These are phyloP conservation scores for Glaciozyma martinii DNA, from an alignment of 768 basidiomycete species.

Conservation along the genomic window DNA sequence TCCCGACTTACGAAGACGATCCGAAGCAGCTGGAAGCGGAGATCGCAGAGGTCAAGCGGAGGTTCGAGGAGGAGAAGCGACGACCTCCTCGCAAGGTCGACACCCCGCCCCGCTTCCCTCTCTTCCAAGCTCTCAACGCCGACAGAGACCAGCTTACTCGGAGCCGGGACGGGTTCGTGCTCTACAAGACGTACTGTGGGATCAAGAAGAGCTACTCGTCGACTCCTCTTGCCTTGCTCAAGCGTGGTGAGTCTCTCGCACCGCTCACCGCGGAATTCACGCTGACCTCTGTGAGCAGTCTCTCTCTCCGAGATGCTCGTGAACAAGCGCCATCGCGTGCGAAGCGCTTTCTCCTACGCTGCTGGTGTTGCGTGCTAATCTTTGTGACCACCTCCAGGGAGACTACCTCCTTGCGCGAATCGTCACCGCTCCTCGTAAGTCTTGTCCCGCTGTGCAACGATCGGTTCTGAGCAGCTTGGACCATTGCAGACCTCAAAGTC, in stretches of 20 bases:
- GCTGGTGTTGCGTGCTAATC: not conserved
- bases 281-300: not conserved
- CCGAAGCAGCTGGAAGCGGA: too few relatives aligned
- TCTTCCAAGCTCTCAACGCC: too few relatives aligned
- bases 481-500: not conserved
- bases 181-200: not conserved
- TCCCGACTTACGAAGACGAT: too few relatives aligned
- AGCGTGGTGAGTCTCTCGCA: not conserved
- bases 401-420: not conserved
- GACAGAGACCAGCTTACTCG: too few relatives aligned
- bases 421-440: not conserved
- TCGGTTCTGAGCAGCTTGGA: not conserved
- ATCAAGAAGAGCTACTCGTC: not conserved
- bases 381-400: not conserved
- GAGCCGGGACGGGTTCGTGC: not conserved
- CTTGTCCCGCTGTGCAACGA: not conserved
- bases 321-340: not conserved
- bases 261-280: not conserved
- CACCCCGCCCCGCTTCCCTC: too few relatives aligned
- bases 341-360: not conserved
- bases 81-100: too few relatives aligned
- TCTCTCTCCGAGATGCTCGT: not conserved
- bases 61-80: too few relatives aligned
- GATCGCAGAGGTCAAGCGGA: too few relatives aligned
- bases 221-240: not conserved